phyloP scores from a whole-genome alignment of 106 monocot species.

The Agapanthus africanus region DNA sequence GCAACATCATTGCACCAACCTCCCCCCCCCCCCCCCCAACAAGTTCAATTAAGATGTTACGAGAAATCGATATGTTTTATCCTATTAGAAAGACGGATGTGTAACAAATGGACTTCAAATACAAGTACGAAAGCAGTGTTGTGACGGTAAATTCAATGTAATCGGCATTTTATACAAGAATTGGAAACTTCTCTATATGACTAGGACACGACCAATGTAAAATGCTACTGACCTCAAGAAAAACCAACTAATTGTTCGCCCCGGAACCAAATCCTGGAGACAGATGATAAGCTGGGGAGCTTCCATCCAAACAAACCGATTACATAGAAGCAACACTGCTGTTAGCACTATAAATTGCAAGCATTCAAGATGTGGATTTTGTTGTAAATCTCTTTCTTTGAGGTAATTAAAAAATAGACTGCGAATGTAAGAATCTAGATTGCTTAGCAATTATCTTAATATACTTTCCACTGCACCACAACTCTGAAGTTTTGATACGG shows the following conservation, averaged over 20 bases:
- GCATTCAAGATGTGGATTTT: no score
- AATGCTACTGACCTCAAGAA: slow-evolving; percentile 35
- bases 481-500: no score
- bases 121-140: background rate
- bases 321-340: no score
- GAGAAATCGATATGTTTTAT: no score
- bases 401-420: no score
- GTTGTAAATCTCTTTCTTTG: no score
- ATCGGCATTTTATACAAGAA: background rate
- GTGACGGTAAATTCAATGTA: background rate
- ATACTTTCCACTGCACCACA: no score
- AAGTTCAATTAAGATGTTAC: background rate
- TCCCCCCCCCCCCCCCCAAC: slow-evolving; percentile 89
- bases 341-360: no score
- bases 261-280: slow-evolving; percentile 61
- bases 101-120: background rate
- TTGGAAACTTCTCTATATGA: no score
- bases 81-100: background rate
- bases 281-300: slow-evolving; percentile 63
- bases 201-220: no score
- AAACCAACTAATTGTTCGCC: slow-evolving; percentile 47
- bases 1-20: slow-evolving; percentile 63
- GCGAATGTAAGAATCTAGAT: no score
- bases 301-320: slow-evolving; percentile 85
- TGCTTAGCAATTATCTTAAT: no score